phyloP scores from a whole-genome alignment of 768 basidiomycete species.

The Leccinum rimulosum region DNA sequence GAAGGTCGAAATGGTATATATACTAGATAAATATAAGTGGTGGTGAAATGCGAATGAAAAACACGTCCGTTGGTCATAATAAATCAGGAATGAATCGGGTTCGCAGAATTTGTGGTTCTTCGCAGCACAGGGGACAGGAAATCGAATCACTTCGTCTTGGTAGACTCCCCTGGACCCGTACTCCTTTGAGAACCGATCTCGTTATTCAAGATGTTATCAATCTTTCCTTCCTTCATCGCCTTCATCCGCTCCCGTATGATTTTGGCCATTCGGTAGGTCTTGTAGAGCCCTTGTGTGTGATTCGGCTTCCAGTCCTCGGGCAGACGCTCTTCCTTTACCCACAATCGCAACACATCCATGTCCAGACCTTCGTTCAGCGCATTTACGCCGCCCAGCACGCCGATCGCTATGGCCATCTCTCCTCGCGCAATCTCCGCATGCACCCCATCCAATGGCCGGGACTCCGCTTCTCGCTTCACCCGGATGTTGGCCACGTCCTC shows the following conservation, averaged over 20 bases:
- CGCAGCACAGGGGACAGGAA: background rate
- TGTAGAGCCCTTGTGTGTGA: slow-evolving; percentile 30
- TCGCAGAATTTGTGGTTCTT: background rate
- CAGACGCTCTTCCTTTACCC: slow-evolving; percentile 52
- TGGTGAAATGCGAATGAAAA: background rate
- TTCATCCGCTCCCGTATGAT: slow-evolving; percentile 29
- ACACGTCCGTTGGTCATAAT: background rate
- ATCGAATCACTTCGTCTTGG: slow-evolving; percentile 18
- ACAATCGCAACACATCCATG: slow-evolving; percentile 44
- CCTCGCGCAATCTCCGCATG: slow-evolving; percentile 65
- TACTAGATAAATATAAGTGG: background rate
- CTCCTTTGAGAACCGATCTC: background rate
- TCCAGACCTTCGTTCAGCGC: slow-evolving; percentile 42
- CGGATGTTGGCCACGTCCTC: slow-evolving; percentile 48
- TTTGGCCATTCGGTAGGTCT: slow-evolving; percentile 30
- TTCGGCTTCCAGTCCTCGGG: slow-evolving; percentile 39
- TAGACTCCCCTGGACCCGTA: background rate
- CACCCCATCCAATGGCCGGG: slow-evolving; percentile 38
- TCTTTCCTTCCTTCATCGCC: slow-evolving; percentile 15
- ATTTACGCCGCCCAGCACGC: slow-evolving; percentile 40
- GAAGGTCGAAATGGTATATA: background rate
- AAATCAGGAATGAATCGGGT: background rate
- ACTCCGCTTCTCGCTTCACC: slow-evolving; percentile 48
- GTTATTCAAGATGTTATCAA: slow-evolving; percentile 21
- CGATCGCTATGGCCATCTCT: slow-evolving; percentile 65